Evolutionary conservation across 2,329 filamentous ascomycete genomes (phyloP).

Genomic region (Trichoderma sp.): DNA sequence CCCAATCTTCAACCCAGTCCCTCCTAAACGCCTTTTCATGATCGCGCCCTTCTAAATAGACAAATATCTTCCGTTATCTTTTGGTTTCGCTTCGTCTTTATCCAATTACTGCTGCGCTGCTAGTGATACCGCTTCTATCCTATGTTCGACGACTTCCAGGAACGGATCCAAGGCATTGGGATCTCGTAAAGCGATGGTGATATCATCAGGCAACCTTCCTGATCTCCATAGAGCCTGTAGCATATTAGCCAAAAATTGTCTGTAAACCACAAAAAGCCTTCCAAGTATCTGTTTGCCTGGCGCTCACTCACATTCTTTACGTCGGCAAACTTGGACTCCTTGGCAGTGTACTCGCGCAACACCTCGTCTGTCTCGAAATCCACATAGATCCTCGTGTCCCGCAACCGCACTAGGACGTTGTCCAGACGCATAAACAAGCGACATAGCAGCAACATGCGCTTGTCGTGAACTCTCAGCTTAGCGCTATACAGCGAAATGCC

Average conservation of each 20-base stretch:
- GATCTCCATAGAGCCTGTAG: conserved; percentile 48
- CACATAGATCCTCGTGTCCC: conserved; percentile 88
- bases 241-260: not conserved
- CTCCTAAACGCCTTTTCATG: conserved; percentile 9
- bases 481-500: conserved; percentile 86
- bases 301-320: conserved; percentile 61
- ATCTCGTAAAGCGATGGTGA: conserved; percentile 75
- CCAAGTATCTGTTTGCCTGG: not conserved
- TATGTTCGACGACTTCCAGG: conserved; percentile 68
- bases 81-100: not conserved
- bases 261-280: not conserved
- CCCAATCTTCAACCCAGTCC: not conserved
- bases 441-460: conserved; percentile 77
- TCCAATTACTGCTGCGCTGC: not conserved
- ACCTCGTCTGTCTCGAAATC: conserved; percentile 80
- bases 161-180: conserved; percentile 70
- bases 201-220: conserved; percentile 63
- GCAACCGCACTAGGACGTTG: conserved; percentile 79
- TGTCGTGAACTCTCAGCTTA: conserved; percentile 91
- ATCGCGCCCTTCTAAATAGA: not conserved
- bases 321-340: conserved; percentile 76
- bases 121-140: conserved; percentile 50
- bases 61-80: not conserved
- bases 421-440: conserved; percentile 93
- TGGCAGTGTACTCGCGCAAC: conserved; percentile 85